phyloP scores from a whole-genome alignment of 2,329 filamentous ascomycete species.

The Cladosporium colombiae region DNA sequence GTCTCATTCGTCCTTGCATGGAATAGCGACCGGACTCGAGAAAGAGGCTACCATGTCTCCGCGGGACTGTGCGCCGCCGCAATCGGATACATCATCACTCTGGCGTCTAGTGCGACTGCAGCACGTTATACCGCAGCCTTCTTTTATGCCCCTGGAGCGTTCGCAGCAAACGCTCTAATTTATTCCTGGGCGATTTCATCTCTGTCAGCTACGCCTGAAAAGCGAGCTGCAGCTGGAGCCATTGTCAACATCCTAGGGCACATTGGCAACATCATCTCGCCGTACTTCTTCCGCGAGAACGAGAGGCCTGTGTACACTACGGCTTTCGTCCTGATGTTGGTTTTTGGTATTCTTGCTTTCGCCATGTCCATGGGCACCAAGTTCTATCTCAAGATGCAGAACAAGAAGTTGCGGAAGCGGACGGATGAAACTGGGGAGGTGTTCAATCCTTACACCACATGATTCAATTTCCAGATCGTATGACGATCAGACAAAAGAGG shows the following conservation, averaged over 20 bases:
- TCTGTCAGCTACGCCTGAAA: slow-evolving; percentile 42
- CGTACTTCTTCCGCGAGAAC: slow-evolving; percentile 41
- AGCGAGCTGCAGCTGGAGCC: slow-evolving; percentile 50
- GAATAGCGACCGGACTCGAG: slow-evolving; percentile 42
- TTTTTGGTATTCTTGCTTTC: slow-evolving; percentile 17
- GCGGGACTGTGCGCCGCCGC: neutral
- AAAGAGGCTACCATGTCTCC: slow-evolving; percentile 40
- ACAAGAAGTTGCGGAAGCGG: slow-evolving; percentile 17
- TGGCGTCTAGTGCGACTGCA: neutral
- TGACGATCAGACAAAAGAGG: too few relatives aligned
- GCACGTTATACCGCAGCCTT: slow-evolving; percentile 36
- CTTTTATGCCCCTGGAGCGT: slow-evolving; percentile 38
- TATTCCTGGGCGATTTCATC: slow-evolving; percentile 41
- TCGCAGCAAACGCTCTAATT: slow-evolving; percentile 39
- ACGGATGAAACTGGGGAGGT: neutral
- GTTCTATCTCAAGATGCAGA: slow-evolving; percentile 19
- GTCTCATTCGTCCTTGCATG: slow-evolving; percentile 36
- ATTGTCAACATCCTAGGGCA: slow-evolving; percentile 53
- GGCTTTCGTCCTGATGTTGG: slow-evolving; percentile 21
- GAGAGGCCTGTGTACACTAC: slow-evolving; percentile 18
- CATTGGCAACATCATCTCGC: slow-evolving; percentile 43
- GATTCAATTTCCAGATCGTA: neutral
- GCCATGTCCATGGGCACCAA: slow-evolving; percentile 8
- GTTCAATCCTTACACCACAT: slow-evolving; percentile 1
- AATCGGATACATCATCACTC: slow-evolving; percentile 5